Conservation (phyloP, 73 alveolate species). For the Loxodes magnus region DNA sequence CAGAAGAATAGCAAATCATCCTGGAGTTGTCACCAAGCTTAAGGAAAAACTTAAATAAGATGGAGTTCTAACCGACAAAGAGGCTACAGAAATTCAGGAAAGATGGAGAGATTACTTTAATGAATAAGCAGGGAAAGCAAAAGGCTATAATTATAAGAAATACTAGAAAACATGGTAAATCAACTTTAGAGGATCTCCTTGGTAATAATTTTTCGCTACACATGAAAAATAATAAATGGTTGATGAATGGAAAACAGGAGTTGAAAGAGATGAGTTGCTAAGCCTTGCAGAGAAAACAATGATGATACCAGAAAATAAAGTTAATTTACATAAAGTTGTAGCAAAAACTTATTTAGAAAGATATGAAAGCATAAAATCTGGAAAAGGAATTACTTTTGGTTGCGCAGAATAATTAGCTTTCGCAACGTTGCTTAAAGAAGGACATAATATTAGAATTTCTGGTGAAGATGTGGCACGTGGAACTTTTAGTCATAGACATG, state of each 20-base stretch:
- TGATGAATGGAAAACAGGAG: constrained; percentile 4
- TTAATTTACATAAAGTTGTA: background rate
- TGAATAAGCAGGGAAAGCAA: constrained; percentile 22
- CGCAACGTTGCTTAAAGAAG: constrained; percentile 82
- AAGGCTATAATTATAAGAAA: background rate
- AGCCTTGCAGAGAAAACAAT: background rate
- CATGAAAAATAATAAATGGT: background rate
- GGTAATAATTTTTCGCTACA: background rate
- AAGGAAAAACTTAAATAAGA: constrained; percentile 26
- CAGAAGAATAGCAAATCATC: constrained; percentile 18
- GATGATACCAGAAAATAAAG: background rate
- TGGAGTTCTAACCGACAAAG: constrained; percentile 19
- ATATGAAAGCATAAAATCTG: constrained; percentile 44
- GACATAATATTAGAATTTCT: constrained; percentile 59
- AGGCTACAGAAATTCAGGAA: constrained; percentile 17
- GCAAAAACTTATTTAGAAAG: constrained; percentile 4
- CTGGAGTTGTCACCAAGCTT: constrained; percentile 19
- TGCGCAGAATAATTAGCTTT: constrained; percentile 90
- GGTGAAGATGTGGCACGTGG: constrained; percentile 88
- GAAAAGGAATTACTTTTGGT: constrained; percentile 84
- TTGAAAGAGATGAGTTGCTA: constrained; percentile 3
- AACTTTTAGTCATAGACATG: constrained; percentile 82
- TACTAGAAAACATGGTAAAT: background rate
- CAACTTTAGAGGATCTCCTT: constrained; percentile 5
- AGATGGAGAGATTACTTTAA: constrained; percentile 24